phyloP scores from a whole-genome alignment of 2,329 filamentous ascomycete genomes.

The Hymenoscyphus albidus region DNA sequence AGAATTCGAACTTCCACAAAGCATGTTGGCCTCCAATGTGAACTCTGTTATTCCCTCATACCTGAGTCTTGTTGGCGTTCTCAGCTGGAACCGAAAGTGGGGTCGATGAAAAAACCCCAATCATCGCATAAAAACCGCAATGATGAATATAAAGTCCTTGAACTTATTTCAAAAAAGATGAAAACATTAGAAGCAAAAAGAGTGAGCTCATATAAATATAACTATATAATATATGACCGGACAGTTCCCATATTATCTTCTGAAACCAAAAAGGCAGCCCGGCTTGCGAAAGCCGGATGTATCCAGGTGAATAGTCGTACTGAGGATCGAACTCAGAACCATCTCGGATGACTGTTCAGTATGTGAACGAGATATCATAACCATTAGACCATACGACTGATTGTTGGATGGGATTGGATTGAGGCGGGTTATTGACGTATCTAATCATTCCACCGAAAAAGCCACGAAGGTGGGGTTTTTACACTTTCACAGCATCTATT shows the following conservation, averaged over 20 bases:
- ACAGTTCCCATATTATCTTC: no score
- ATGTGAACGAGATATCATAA: conserved; percentile 37
- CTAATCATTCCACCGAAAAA: neutral
- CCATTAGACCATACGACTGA: conserved; percentile 33
- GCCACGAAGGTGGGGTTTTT: neutral
- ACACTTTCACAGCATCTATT: neutral
- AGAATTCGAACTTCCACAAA: no score
- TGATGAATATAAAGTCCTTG: neutral
- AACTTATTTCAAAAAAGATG: neutral
- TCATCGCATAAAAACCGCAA: neutral
- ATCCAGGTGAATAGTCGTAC: conserved; percentile 16
- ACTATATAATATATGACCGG: no score
- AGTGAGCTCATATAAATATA: no score
- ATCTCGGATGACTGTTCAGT: conserved; percentile 32
- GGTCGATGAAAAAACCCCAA: neutral
- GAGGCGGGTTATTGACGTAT: neutral
- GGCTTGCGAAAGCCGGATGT: no score
- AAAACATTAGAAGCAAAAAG: neutral
- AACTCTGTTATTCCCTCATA: no score
- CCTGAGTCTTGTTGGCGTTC: no score
- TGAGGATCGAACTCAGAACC: conserved; percentile 36
- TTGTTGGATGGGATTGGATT: neutral
- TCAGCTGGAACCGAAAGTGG: neutral
- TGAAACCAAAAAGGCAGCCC: no score
- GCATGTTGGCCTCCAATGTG: no score